Evolutionary conservation across 148 eudicot genomes (phyloP).

Genomic region (Talinum fruticosum): DNA sequence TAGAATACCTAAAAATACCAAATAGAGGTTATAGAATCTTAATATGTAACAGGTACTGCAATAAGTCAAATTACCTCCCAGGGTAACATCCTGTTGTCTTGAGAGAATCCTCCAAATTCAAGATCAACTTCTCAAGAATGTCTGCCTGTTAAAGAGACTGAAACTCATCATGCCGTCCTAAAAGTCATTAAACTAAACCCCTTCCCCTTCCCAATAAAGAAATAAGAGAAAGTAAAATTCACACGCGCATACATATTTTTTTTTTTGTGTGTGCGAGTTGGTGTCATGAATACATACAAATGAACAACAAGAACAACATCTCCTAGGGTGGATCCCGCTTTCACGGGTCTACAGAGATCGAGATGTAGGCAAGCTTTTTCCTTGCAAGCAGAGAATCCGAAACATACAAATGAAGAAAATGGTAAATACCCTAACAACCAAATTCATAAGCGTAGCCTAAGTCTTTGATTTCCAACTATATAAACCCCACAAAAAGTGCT

Average conservation of each 20-base stretch:
- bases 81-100: conserved; percentile 73
- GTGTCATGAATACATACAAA: not conserved
- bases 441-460: not conserved
- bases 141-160: conserved; percentile 65
- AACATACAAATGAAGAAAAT: not conserved
- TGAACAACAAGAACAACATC: no score
- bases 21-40: not conserved
- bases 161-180: not conserved
- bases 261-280: not conserved
- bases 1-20: not conserved
- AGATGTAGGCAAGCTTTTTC: no score
- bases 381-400: no score
- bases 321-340: no score
- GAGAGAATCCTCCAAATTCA: conserved; percentile 70
- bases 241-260: not conserved
- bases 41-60: not conserved
- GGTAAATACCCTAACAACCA: not conserved
- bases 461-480: not conserved
- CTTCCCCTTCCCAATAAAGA: not conserved
- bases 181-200: not conserved
- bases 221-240: not conserved
- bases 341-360: no score
- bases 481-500: no score
- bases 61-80: conserved; percentile 51
- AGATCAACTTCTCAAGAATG: conserved; percentile 64